These are phyloP conservation scores for Podaxis mareebaensis DNA, from an alignment of 768 basidiomycete genomes.

Conservation along the genomic window DNA sequence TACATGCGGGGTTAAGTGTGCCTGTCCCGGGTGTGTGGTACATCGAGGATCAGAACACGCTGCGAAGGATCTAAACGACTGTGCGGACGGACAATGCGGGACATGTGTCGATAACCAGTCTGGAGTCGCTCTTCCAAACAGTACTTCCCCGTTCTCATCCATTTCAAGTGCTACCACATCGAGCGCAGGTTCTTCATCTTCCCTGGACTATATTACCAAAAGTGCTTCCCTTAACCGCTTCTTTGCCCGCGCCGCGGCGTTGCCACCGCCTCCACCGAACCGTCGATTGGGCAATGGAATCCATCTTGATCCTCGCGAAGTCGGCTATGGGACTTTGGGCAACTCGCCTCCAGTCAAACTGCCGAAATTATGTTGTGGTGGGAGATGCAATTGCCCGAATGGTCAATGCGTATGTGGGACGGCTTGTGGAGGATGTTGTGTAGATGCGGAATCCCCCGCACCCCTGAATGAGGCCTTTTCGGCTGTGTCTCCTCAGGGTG, in stretches of 20 bases:
- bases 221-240: constrained; percentile 52
- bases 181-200: background rate
- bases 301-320: constrained; percentile 50
- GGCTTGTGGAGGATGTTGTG: constrained; percentile 57
- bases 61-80: constrained; percentile 44
- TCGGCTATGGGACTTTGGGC: constrained; percentile 22
- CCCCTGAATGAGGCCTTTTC: background rate
- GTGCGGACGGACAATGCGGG: constrained; percentile 52
- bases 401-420: constrained; percentile 57
- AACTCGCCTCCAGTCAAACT: constrained; percentile 38
- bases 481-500: background rate
- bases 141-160: constrained; percentile 15
- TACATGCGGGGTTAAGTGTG: constrained; percentile 67
- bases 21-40: constrained; percentile 72
- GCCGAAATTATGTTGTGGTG: constrained; percentile 71
- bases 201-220: constrained; percentile 14
- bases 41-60: constrained; percentile 60
- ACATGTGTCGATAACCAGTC: constrained; percentile 59
- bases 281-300: constrained; percentile 35
- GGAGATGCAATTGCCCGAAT: constrained; percentile 56
- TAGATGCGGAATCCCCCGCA: constrained; percentile 21
- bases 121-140: constrained; percentile 44
- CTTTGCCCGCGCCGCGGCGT: constrained; percentile 65
- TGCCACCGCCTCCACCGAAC: constrained; percentile 57
- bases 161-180: constrained; percentile 11